A percentile compares a stretch with the other conserved stretches of the same genome.
Conservation (phyloP, 2,329 filamentous ascomycete species). For the Plenodomus lindquistii region DNA sequence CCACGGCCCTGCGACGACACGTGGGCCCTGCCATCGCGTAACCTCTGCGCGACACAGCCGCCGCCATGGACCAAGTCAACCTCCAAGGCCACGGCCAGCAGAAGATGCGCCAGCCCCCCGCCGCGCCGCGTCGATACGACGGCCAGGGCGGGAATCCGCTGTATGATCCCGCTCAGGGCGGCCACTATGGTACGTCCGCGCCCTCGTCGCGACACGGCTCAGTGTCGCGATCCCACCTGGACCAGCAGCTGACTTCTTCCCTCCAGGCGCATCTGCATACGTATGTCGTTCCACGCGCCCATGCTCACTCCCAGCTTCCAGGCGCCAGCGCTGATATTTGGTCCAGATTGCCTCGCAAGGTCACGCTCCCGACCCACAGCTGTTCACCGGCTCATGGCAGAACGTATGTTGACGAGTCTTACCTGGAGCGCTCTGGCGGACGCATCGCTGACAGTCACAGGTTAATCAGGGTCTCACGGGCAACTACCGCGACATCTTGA, state of each 20-base stretch:
- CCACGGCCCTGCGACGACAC: conserved; percentile 19
- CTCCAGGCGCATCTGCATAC: conserved; percentile 67
- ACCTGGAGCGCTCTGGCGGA: not conserved
- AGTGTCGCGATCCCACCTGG: conserved; percentile 8
- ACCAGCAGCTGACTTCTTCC: conserved; percentile 21
- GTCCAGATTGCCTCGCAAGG: conserved; percentile 81
- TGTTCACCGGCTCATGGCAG: conserved; percentile 93
- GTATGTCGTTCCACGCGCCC: conserved; percentile 54
- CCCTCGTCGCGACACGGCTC: conserved; percentile 4
- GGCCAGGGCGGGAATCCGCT: conserved; percentile 54
- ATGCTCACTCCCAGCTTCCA: conserved; percentile 8
- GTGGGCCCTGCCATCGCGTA: conserved; percentile 37
- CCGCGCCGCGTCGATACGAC: conserved; percentile 52
- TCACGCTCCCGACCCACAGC: conserved; percentile 83
- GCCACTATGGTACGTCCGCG: conserved; percentile 54
- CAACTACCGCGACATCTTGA: conserved; percentile 94
- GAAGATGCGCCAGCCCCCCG: conserved; percentile 43
- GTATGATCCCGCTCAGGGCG: conserved; percentile 52
- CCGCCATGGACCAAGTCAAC: conserved; percentile 44
- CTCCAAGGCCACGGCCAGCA: conserved; percentile 43
- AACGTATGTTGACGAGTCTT: conserved; percentile 64
- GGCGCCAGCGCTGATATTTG: conserved; percentile 37
- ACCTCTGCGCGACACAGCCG: conserved; percentile 34
- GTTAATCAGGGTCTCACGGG: conserved; percentile 94
- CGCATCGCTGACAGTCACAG: conserved; percentile 52